Conservation (phyloP, 495 filamentous ascomycete species). For the Penicillium manginii region DNA sequence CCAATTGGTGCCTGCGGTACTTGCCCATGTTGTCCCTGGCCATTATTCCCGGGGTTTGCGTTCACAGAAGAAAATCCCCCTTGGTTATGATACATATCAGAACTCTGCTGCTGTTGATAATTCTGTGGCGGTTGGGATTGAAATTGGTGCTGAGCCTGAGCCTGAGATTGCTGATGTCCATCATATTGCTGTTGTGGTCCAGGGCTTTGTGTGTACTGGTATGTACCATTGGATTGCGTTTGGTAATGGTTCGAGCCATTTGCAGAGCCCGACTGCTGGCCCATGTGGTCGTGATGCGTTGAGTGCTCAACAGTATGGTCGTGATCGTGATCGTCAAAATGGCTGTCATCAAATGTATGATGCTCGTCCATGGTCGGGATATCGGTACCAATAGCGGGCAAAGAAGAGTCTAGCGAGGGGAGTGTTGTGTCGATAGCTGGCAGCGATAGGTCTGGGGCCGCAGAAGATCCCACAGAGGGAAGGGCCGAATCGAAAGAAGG, state of each 20-base stretch:
- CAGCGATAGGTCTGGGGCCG: slow-evolving; percentile 35
- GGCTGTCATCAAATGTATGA: slow-evolving; percentile 25
- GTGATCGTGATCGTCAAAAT: slow-evolving; percentile 25
- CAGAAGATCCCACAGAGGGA: slow-evolving; percentile 32
- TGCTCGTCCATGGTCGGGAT: slow-evolving; percentile 35
- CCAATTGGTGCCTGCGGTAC: slow-evolving; percentile 50
- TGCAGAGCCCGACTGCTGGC: slow-evolving; percentile 27
- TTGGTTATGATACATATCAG: slow-evolving; percentile 44
- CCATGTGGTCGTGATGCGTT: slow-evolving; percentile 37
- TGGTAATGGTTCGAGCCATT: slow-evolving; percentile 33
- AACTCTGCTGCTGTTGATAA: slow-evolving; percentile 39
- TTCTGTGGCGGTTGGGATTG: slow-evolving; percentile 37
- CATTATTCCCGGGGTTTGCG: slow-evolving; percentile 25
- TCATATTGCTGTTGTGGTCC: slow-evolving; percentile 22
- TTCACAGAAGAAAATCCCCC: slow-evolving; percentile 30
- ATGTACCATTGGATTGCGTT: slow-evolving; percentile 36
- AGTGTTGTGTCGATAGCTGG: slow-evolving; percentile 45
- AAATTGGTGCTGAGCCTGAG: slow-evolving; percentile 31
- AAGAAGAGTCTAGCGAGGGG: slow-evolving; percentile 36
- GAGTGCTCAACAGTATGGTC: slow-evolving; percentile 9
- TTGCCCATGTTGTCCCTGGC: slow-evolving; percentile 41
- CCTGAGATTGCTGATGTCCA: slow-evolving; percentile 27
- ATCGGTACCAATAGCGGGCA: slow-evolving; percentile 43
- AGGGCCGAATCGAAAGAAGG: slow-evolving; percentile 41
- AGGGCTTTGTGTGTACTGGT: slow-evolving; percentile 33